Percentiles rank a stretch among this genome's conserved stretches.
phyloP scores from a whole-genome alignment of 1,139 yeast genomes.

The Taphrina populina region DNA sequence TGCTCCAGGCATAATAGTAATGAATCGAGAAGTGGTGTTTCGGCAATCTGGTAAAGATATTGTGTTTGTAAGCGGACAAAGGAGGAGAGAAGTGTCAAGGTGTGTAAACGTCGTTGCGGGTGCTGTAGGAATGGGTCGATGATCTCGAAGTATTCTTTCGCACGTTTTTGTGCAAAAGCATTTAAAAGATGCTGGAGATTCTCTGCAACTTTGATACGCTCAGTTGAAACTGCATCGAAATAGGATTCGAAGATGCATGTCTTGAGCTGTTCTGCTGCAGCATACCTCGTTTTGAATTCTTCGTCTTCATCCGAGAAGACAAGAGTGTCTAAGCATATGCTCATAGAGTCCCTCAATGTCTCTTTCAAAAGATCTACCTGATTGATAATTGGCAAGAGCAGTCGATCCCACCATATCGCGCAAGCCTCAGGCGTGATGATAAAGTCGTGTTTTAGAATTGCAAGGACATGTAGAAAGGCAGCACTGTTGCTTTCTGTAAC shows the following conservation, averaged over 20 bases:
- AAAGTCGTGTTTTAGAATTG: constrained; percentile 48
- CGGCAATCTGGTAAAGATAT: constrained; percentile 45
- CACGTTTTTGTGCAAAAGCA: constrained; percentile 38
- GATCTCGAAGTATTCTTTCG: constrained; percentile 38
- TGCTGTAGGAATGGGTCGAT: constrained; percentile 38
- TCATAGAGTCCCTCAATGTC: constrained; percentile 50
- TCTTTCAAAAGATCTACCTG: constrained; percentile 48
- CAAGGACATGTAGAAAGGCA: constrained; percentile 53
- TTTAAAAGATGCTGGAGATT: constrained; percentile 42
- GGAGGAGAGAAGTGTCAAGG: constrained; percentile 39
- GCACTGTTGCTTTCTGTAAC: constrained; percentile 48
- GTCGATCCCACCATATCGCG: constrained; percentile 56
- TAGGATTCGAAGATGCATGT: constrained; percentile 24
- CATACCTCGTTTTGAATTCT: constrained; percentile 38
- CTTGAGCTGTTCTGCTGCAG: constrained; percentile 36
- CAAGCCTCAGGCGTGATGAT: constrained; percentile 48
- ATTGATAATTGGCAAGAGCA: constrained; percentile 62
- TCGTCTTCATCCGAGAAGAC: constrained; percentile 39
- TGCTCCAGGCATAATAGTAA: constrained; percentile 50
- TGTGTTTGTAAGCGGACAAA: constrained; percentile 42
- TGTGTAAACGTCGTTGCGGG: constrained; percentile 34
- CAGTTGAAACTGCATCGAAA: constrained; percentile 12
- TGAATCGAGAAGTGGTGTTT: constrained; percentile 49
- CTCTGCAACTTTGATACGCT: constrained; percentile 44
- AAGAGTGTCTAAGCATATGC: constrained; percentile 45